Evolutionary conservation across 164 flowering plant species (phyloP).

Genomic region (Tetracentron sinense): DNA sequence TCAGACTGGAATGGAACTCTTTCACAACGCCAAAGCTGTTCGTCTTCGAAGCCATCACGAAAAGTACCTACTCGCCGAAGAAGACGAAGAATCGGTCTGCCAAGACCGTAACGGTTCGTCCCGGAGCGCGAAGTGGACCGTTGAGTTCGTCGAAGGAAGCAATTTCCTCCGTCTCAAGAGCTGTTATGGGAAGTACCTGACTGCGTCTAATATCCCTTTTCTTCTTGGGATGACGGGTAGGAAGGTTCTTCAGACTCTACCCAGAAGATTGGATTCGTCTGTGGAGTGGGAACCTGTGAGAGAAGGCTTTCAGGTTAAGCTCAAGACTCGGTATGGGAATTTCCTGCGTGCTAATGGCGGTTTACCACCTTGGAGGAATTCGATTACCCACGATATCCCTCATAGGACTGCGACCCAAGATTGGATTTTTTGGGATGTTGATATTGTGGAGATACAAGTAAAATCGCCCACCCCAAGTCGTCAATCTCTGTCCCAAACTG

Average conservation of each 20-base stretch:
- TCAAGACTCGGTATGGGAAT: slow-evolving; percentile 67
- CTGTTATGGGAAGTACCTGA: slow-evolving; percentile 65
- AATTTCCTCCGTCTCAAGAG: slow-evolving; percentile 62
- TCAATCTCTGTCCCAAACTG: too few species aligned
- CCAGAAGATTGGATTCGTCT: slow-evolving; percentile 55
- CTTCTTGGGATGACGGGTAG: slow-evolving; percentile 80
- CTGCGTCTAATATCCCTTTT: slow-evolving; percentile 69
- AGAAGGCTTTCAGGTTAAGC: slow-evolving; percentile 56
- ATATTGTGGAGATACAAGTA: slow-evolving; percentile 49
- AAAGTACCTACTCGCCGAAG: slow-evolving; percentile 78
- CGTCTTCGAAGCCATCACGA: slow-evolving; percentile 74
- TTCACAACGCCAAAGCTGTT: slow-evolving; percentile 70
- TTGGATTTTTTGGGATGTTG: slow-evolving; percentile 78
- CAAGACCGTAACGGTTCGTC: slow-evolving; percentile 71
- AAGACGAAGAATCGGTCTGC: slow-evolving; percentile 69
- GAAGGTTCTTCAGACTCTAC: slow-evolving; percentile 63
- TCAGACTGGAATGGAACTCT: slow-evolving; percentile 53
- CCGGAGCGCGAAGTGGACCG: slow-evolving; percentile 60
- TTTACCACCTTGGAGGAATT: slow-evolving; percentile 82
- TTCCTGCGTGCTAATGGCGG: slow-evolving; percentile 81
- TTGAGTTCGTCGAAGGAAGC: too few species aligned
- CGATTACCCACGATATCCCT: slow-evolving; percentile 79
- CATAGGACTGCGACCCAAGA: slow-evolving; percentile 64
- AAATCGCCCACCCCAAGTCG: slow-evolving; percentile 17
- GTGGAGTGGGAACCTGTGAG: too few species aligned